Conservation (phyloP, 306 rosid genomes). For the Malus sylvestris region DNA sequence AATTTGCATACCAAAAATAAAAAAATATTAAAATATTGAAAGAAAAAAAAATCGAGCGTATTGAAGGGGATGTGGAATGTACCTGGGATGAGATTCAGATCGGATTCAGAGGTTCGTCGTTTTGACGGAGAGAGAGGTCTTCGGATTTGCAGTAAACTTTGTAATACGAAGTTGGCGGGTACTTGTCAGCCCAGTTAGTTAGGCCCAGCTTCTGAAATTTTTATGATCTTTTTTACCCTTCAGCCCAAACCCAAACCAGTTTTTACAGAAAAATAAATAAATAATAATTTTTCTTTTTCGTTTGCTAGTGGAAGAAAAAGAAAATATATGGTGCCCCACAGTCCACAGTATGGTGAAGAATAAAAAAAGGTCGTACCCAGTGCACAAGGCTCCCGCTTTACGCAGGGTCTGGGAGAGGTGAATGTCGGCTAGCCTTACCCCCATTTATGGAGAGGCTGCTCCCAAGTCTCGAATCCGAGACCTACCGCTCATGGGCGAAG, state of each 20-base stretch:
- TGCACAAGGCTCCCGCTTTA: no score
- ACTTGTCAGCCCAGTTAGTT: neutral
- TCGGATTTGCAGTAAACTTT: neutral
- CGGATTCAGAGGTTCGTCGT: neutral
- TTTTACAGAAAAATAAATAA: no score
- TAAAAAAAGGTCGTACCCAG: no score
- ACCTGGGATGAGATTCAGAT: neutral
- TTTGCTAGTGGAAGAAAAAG: no score
- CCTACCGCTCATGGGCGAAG: no score
- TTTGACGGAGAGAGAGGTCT: neutral
- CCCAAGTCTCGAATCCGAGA: no score
- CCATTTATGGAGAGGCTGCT: no score
- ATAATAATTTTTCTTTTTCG: no score
- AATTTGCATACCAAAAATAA: neutral
- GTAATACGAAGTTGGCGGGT: neutral
- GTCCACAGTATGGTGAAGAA: no score
- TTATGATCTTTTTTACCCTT: neutral
- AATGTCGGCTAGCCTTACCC: no score
- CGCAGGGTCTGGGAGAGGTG: no score
- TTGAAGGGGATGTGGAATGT: neutral
- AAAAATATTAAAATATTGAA: neutral
- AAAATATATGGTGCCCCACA: no score
- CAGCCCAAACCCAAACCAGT: neutral
- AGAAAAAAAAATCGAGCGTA: neutral
- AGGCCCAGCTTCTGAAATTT: neutral